Conservation (phyloP, 2,329 filamentous ascomycete genomes). For the Calonectria crousiana region DNA sequence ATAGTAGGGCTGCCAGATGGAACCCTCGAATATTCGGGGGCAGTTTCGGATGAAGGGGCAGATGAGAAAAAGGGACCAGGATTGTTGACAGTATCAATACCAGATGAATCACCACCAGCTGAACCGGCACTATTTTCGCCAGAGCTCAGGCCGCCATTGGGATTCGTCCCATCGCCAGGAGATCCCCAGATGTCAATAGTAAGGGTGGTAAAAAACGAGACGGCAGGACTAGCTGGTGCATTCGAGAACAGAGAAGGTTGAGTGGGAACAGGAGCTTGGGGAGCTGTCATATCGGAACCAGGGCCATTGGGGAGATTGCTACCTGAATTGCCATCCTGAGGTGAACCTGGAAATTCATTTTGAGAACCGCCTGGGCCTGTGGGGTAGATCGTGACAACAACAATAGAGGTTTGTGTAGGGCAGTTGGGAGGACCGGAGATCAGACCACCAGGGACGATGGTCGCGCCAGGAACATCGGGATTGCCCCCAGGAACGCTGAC, state of each 20-base stretch:
- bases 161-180: constrained; percentile 23
- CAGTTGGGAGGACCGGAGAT: constrained; percentile 50
- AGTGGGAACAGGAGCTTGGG: constrained; percentile 44
- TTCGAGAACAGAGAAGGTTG: constrained; percentile 40
- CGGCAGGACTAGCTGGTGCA: constrained; percentile 28
- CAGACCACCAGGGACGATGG: constrained; percentile 33
- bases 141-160: constrained; percentile 11
- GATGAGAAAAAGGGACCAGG: constrained; percentile 23
- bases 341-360: neutral
- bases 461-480: constrained; percentile 15
- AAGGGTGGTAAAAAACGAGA: constrained; percentile 50
- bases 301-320: constrained; percentile 29
- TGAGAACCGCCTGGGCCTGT: constrained; percentile 42
- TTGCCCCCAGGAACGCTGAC: neutral
- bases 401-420: constrained; percentile 54
- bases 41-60: constrained; percentile 32
- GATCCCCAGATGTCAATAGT: constrained; percentile 51
- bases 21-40: constrained; percentile 36
- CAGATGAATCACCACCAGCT: neutral
- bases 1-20: constrained; percentile 23
- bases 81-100: constrained; percentile 16
- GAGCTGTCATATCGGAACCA: constrained; percentile 34
- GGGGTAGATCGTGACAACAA: constrained; percentile 62
- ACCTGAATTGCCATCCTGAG: constrained; percentile 16
- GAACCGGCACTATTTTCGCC: neutral